Conservation (phyloP, 352 stramenopile species). For the Globisporangium perplexum region DNA sequence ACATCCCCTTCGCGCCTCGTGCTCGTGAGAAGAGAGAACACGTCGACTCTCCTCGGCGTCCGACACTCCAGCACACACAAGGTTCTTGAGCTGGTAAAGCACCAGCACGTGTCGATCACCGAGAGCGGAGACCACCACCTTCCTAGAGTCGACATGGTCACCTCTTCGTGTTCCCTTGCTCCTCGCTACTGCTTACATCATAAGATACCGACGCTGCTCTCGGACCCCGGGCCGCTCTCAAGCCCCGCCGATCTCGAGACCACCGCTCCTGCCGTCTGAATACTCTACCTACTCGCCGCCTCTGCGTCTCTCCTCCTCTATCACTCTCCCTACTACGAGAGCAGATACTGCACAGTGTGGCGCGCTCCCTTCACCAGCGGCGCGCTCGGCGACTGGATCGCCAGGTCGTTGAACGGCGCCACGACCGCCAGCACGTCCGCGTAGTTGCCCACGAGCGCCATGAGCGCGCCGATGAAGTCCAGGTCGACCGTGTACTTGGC, state of each 20-base stretch:
- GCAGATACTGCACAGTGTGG: constrained; percentile 32
- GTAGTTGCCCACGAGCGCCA: constrained; percentile 25
- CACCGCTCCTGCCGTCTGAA: neutral
- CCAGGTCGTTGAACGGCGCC: constrained; percentile 29
- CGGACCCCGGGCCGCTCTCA: no score
- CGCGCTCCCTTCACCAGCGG: constrained; percentile 13
- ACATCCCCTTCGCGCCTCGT: no score
- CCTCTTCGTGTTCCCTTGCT: neutral
- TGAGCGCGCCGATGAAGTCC: constrained; percentile 29
- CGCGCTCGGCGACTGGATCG: constrained; percentile 14
- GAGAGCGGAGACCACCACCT: no score
- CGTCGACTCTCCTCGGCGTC: no score
- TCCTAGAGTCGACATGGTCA: neutral
- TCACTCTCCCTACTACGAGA: constrained; percentile 12
- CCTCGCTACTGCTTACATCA: neutral
- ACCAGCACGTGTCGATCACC: no score
- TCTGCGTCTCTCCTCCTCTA: neutral
- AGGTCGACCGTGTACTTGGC: constrained; percentile 43
- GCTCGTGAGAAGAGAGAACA: no score
- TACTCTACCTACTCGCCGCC: neutral
- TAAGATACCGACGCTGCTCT: neutral
- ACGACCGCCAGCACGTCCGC: constrained; percentile 31
- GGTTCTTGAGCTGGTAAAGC: no score
- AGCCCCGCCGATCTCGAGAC: no score
- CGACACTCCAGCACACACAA: no score